Evolutionary conservation across 441 rosid genomes (phyloP).

Genomic region (Manihot esculenta): DNA sequence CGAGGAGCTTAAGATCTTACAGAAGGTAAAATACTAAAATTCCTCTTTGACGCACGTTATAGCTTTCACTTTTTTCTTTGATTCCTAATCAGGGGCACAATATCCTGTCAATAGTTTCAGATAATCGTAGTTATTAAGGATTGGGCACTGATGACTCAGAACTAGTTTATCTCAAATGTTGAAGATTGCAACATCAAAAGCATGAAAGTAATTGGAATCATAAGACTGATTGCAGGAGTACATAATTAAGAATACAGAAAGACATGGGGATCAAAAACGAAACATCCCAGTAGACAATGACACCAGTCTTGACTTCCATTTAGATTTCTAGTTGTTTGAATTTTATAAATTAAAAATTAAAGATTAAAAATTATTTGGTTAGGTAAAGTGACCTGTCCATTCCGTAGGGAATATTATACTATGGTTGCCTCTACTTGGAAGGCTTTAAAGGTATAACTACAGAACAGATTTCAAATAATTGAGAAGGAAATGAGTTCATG

Average conservation of each 20-base stretch:
- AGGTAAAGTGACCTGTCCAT: constrained; percentile 32
- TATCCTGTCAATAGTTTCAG: background rate
- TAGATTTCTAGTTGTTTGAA: constrained; percentile 7
- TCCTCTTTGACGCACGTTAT: background rate
- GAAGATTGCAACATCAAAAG: no score
- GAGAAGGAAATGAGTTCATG: constrained; percentile 10
- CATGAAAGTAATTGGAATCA: no score
- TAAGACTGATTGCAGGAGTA: constrained; percentile 9
- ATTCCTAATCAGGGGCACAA: background rate
- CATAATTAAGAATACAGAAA: constrained; percentile 7
- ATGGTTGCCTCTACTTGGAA: background rate
- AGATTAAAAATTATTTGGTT: background rate
- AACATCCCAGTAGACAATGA: constrained; percentile 24
- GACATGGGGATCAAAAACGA: background rate
- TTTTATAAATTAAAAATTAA: background rate
- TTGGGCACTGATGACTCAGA: background rate
- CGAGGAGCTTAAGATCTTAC: constrained; percentile 73
- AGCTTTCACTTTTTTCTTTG: constrained; percentile 12
- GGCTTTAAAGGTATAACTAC: background rate
- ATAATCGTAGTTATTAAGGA: background rate
- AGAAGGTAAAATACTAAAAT: constrained; percentile 41
- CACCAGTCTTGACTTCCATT: constrained; percentile 22
- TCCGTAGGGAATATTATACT: background rate
- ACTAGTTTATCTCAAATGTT: background rate
- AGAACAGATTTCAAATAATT: constrained; percentile 9